These are phyloP conservation scores for Liriodendron chinense DNA, from an alignment of 164 flowering plant species.

Conservation along the genomic window DNA sequence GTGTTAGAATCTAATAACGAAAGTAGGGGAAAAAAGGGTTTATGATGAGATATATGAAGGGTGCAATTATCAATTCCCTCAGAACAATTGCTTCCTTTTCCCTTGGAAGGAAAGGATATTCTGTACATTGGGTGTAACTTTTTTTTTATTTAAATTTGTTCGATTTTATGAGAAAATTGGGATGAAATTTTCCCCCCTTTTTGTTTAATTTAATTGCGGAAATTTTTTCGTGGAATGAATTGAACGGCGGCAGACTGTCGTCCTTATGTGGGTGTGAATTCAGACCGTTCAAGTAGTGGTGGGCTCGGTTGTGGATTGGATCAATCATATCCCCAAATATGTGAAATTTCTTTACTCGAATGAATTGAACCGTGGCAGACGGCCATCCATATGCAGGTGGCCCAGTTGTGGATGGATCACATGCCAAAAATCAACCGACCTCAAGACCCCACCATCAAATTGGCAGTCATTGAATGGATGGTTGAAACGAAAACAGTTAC, in stretches of 20 bases:
- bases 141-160: slow-evolving; percentile 4
- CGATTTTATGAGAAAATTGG: neutral
- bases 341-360: no score
- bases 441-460: no score
- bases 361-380: no score
- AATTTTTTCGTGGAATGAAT: neutral
- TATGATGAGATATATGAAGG: neutral
- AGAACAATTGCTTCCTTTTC: neutral
- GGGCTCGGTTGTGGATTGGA: no score
- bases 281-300: no score
- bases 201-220: neutral
- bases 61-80: neutral
- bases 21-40: neutral
- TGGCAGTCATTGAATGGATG: no score
- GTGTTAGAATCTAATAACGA: neutral
- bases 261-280: no score
- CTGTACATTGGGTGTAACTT: slow-evolving; percentile 13
- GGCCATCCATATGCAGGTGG: no score
- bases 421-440: no score
- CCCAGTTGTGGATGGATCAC: no score
- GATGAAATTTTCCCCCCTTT: neutral
- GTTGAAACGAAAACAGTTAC: no score
- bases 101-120: slow-evolving; percentile 9
- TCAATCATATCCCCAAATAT: no score
- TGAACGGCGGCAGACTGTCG: neutral